Evolutionary conservation across 192 early-diverging fungal genomes (phyloP), one percentile per base, ranked within the genome.

Genomic region (Backusella psychrophila): DNA sequence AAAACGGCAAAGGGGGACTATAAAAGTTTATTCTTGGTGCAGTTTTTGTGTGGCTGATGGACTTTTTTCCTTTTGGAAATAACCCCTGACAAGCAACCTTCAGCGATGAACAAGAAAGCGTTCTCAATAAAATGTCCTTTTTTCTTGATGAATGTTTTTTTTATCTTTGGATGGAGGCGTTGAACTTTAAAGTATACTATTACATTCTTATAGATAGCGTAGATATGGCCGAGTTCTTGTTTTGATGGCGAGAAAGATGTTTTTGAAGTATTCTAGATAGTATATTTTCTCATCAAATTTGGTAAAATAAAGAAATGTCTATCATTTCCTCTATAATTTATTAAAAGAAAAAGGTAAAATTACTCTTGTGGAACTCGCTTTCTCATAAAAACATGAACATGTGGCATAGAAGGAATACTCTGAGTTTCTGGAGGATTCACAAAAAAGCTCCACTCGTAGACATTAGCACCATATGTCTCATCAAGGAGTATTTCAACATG

Each of bases 361-460:
- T 49, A 49, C 46, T 49, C 46, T 6, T 69, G 67, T 23, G 19
- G 29, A 31, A 8, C 12, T 63, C 23, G 29, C 26, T 63, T 63
- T 29, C 72, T 56, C 52, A 76, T 49, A 78, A 78, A 78, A 8
- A 78, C 56, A 56, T 78, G 77, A 33, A 72, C 71, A 29, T 78
- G 77, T 31, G 77, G 72, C 44, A 78, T 35, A 9, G n/a, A 26
- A 15, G 38, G 53, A 9, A 78, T 71, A 73, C 77, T 78, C 23
- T 78, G 77, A 21, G 23, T 26, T 34, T 66, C 44, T 49, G 77
- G 71, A 11, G 77, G 77, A 15, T 78, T 78, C 2, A 78, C 77
- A 73, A 78, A 78, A 19, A 73, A 78, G 8, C 59, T 44, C 71
- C 71, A 72, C 34, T 78, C 77, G 17, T 41, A 73, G 1, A 23